A percentile compares a stretch with the other conserved stretches of the same genome.
Evolutionary conservation across 352 stramenopile species (phyloP).

Genomic region (Hyphochytrium catenoides): DNA sequence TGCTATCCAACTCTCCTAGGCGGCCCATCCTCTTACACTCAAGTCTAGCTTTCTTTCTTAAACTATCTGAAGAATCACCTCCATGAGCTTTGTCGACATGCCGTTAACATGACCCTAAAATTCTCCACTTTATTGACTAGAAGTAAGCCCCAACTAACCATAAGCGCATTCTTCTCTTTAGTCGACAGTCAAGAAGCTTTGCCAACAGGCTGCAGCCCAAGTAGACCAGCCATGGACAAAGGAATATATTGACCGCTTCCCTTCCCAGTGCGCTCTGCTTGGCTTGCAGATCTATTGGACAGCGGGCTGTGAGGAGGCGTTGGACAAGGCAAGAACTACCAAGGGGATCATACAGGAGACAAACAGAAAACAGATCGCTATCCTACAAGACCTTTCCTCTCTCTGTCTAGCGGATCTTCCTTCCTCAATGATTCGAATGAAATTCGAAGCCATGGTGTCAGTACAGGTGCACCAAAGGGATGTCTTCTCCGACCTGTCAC

Average conservation of each 20-base stretch:
- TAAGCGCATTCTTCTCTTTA: too few relatives aligned
- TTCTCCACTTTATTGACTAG: too few relatives aligned
- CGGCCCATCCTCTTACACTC: too few relatives aligned
- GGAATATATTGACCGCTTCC: conserved; percentile 47
- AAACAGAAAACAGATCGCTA: conserved; percentile 35
- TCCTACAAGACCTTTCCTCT: conserved; percentile 61
- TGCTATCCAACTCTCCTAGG: too few relatives aligned
- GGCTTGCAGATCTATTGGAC: conserved; percentile 53
- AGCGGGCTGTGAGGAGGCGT: conserved; percentile 30
- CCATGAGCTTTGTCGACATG: too few relatives aligned
- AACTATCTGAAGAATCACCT: too few relatives aligned
- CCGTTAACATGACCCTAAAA: too few relatives aligned
- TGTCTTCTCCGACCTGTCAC: conserved; percentile 32
- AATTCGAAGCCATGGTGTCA: conserved; percentile 78
- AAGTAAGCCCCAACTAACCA: too few relatives aligned
- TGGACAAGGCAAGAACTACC: conserved; percentile 38
- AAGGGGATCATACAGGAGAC: conserved; percentile 65
- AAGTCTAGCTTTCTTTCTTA: too few relatives aligned
- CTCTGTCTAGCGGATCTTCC: conserved; percentile 71
- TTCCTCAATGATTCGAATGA: conserved; percentile 67
- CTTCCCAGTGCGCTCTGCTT: conserved; percentile 35
- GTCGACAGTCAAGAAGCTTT: conserved; percentile 38
- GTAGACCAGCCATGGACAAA: too few relatives aligned
- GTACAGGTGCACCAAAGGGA: conserved; percentile 73
- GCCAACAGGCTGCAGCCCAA: conserved; percentile 25